A percentile compares a stretch with the other conserved stretches of the same genome.
These are phyloP conservation scores for Globisporangium lucens DNA, from an alignment of 352 stramenopile species.

Conservation along the genomic window DNA sequence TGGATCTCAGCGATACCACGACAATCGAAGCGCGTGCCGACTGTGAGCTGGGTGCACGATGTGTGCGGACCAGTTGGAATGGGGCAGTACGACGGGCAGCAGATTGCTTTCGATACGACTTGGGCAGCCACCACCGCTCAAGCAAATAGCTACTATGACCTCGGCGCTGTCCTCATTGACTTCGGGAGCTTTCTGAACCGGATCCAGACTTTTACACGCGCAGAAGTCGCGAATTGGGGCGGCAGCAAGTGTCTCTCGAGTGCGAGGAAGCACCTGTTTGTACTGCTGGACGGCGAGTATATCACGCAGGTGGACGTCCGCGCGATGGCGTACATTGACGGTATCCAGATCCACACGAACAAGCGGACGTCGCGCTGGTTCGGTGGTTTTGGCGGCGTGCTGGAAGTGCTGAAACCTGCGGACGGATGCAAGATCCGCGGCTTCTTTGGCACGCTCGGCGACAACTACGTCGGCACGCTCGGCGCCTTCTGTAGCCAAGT, in stretches of 20 bases:
- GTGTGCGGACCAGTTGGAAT: constrained; percentile 45
- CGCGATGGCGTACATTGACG: constrained; percentile 63
- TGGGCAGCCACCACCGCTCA: not conserved
- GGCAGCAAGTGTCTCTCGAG: constrained; percentile 21
- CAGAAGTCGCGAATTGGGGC: constrained; percentile 20
- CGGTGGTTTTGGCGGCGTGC: constrained; percentile 45
- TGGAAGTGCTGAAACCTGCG: constrained; percentile 39
- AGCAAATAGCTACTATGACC: constrained; percentile 3
- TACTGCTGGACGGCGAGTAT: constrained; percentile 43
- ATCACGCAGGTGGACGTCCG: constrained; percentile 51
- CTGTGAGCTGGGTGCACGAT: constrained; percentile 39
- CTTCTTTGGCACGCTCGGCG: constrained; percentile 53
- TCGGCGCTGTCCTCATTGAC: constrained; percentile 46
- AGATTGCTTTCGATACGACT: constrained; percentile 29
- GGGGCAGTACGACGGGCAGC: constrained; percentile 37
- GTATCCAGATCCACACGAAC: constrained; percentile 65
- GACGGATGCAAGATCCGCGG: constrained; percentile 39
- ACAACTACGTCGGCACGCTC: constrained; percentile 46
- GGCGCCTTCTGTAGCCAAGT: constrained; percentile 35
- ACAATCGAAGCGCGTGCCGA: constrained; percentile 30
- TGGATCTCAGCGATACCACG: constrained; percentile 49
- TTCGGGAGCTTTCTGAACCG: constrained; percentile 40
- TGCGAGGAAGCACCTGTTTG: constrained; percentile 37
- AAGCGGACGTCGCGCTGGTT: constrained; percentile 53
- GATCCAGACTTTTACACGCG: constrained; percentile 36